Evolutionary conservation across 1,284 basidiomycete species (phyloP).

Genomic region (Apiotrichum veenhuisii): DNA sequence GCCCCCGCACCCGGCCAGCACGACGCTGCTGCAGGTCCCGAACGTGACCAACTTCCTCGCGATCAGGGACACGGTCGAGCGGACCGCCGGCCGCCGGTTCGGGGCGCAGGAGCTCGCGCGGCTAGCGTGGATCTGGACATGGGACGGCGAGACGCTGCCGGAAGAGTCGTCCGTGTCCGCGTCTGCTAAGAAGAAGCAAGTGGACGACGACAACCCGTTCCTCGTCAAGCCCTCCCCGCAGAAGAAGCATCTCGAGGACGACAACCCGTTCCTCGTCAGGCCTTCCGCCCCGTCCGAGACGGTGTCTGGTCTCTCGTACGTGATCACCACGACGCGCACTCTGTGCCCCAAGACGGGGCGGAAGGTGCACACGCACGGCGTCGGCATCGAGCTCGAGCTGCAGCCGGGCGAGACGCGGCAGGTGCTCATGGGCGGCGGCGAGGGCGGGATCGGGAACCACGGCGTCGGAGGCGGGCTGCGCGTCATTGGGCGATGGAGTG

Average conservation of each 20-base stretch:
- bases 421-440: conserved; percentile 30
- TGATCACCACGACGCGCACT: conserved; percentile 47
- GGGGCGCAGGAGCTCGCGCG: conserved; percentile 42
- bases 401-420: conserved; percentile 44
- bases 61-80: conserved; percentile 45
- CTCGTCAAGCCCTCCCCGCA: conserved; percentile 15
- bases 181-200: conserved; percentile 3
- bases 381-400: conserved; percentile 46
- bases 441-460: conserved; percentile 36
- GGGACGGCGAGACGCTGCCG: conserved; percentile 40
- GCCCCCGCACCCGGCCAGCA: conserved; percentile 37
- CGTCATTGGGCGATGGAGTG: conserved; percentile 48
- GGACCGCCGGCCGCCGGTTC: conserved; percentile 41
- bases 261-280: conserved; percentile 25
- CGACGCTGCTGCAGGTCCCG: conserved; percentile 35
- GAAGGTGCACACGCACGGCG: conserved; percentile 43
- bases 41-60: conserved; percentile 44
- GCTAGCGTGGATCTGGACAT: conserved; percentile 49
- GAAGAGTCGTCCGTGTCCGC: conserved; percentile 18
- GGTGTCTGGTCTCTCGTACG: conserved; percentile 29
- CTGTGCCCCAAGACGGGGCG: conserved; percentile 36
- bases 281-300: background rate
- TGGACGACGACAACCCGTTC: conserved; percentile 26
- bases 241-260: conserved; percentile 18
- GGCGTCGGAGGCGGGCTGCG: conserved; percentile 45